A percentile compares a stretch with the other conserved stretches of the same genome.
Evolutionary conservation across 2,329 filamentous ascomycete species (phyloP).

Genomic region (Aspergillus brasiliensis): DNA sequence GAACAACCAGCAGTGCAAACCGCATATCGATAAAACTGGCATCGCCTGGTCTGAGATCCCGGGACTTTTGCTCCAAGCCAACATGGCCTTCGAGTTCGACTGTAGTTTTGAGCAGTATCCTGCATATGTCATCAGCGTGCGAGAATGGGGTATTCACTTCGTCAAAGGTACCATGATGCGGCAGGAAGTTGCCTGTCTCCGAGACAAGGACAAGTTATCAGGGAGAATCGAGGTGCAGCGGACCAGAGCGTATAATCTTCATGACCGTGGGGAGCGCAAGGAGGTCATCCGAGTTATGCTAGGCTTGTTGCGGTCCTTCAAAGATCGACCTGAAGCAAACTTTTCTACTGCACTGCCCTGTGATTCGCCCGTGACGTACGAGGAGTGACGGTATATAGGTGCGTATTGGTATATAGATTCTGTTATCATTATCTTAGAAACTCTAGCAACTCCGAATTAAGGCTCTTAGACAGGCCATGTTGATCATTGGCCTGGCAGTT

Average conservation of each 20-base stretch:
- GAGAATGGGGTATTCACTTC: background rate
- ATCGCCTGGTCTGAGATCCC: conserved; percentile 9
- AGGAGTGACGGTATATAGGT: no score
- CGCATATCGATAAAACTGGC: background rate
- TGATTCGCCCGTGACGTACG: background rate
- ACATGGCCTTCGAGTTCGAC: conserved; percentile 2
- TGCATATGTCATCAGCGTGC: conserved; percentile 4
- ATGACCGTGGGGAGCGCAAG: background rate
- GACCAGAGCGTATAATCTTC: background rate
- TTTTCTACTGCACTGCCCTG: background rate
- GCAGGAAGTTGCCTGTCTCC: background rate
- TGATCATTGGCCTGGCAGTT: no score
- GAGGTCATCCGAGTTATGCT: background rate
- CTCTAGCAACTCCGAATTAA: no score
- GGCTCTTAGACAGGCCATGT: no score
- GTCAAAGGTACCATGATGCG: background rate
- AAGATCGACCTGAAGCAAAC: background rate
- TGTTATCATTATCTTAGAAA: no score
- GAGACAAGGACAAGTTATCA: background rate
- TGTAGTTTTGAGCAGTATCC: background rate
- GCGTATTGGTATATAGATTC: no score
- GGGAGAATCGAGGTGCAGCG: background rate
- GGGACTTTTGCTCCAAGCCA: background rate
- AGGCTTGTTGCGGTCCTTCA: background rate
- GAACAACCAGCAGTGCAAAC: conserved; percentile 2